These are phyloP conservation scores for Alternaria ethzedia DNA, from an alignment of 2,329 filamentous ascomycete genomes.

Conservation along the genomic window DNA sequence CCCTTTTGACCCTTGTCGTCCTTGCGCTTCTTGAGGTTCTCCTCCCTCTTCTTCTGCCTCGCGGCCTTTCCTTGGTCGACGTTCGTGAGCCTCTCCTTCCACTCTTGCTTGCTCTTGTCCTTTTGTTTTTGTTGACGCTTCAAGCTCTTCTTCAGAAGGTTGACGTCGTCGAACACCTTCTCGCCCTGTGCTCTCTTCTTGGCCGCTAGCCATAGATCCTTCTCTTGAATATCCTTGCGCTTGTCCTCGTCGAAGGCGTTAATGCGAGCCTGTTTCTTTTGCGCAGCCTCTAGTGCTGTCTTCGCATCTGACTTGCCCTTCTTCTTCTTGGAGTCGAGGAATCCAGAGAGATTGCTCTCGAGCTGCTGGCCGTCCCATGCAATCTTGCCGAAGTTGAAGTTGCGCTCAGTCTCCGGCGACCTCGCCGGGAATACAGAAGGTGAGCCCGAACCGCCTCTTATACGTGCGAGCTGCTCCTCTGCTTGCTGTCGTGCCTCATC, in stretches of 20 bases:
- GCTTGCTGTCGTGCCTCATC: constrained; percentile 73
- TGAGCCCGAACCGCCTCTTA: constrained; percentile 66
- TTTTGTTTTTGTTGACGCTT: constrained; percentile 91
- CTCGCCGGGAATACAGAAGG: constrained; percentile 58
- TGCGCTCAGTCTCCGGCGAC: constrained; percentile 61
- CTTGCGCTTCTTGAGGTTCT: constrained; percentile 71
- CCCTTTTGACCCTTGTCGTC: constrained; percentile 80
- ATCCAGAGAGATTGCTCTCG: constrained; percentile 69
- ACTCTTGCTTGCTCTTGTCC: constrained; percentile 90
- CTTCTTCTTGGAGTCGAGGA: constrained; percentile 73
- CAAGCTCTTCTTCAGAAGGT: constrained; percentile 83
- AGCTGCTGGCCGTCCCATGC: constrained; percentile 87
- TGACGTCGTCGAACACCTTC: constrained; percentile 84
- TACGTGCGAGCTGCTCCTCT: constrained; percentile 61
- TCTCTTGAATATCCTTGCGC: constrained; percentile 85
- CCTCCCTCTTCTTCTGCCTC: constrained; percentile 58
- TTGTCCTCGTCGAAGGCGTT: constrained; percentile 78
- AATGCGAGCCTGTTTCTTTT: constrained; percentile 85
- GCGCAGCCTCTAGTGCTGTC: constrained; percentile 81
- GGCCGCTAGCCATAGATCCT: constrained; percentile 92
- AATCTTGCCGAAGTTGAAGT: constrained; percentile 90
- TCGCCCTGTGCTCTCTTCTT: constrained; percentile 89
- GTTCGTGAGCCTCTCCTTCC: constrained; percentile 59
- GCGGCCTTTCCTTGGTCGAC: constrained; percentile 56
- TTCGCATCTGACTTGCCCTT: constrained; percentile 85